Conservation (phyloP, 306 rosid genomes). For the Leucaena leucocephala region DNA sequence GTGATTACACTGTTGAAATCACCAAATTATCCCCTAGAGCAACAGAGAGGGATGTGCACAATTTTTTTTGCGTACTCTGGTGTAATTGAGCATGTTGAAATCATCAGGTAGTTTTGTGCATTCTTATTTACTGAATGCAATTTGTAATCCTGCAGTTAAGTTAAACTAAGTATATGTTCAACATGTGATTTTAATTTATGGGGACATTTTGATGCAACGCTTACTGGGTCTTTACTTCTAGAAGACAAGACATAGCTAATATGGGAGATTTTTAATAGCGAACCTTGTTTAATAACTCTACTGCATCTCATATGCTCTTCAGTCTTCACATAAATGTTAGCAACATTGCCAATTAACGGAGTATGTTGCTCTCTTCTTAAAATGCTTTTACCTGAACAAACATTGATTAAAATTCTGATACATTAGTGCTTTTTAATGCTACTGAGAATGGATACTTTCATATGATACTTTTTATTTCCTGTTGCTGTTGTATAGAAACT, state of each 20-base stretch:
- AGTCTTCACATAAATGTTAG: not conserved
- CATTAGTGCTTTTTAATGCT: not conserved
- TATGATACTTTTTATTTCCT: constrained; percentile 9
- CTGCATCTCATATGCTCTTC: not conserved
- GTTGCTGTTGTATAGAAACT: not conserved
- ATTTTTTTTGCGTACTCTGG: constrained; percentile 85
- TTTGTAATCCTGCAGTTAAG: not conserved
- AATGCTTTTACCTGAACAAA: not conserved
- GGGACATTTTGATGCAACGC: constrained; percentile 2
- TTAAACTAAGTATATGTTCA: constrained; percentile 24
- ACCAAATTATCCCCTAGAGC: constrained; percentile 78
- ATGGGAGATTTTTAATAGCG: not conserved
- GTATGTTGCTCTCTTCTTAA: constrained; percentile 1
- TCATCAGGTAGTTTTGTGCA: constrained; percentile 60
- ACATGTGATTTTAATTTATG: not conserved
- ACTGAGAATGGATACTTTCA: not conserved
- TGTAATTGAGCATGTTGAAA: constrained; percentile 70
- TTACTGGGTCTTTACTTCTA: constrained; percentile 24
- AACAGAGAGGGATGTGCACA: constrained; percentile 68
- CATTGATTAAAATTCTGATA: constrained; percentile 21
- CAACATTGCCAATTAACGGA: not conserved
- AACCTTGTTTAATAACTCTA: not conserved
- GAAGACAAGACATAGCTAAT: not conserved
- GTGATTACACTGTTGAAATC: constrained; percentile 78
- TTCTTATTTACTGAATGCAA: constrained; percentile 37